Evolutionary conservation across 2,329 filamentous ascomycete genomes (phyloP).

Genomic region (Xylariaceae sp.): DNA sequence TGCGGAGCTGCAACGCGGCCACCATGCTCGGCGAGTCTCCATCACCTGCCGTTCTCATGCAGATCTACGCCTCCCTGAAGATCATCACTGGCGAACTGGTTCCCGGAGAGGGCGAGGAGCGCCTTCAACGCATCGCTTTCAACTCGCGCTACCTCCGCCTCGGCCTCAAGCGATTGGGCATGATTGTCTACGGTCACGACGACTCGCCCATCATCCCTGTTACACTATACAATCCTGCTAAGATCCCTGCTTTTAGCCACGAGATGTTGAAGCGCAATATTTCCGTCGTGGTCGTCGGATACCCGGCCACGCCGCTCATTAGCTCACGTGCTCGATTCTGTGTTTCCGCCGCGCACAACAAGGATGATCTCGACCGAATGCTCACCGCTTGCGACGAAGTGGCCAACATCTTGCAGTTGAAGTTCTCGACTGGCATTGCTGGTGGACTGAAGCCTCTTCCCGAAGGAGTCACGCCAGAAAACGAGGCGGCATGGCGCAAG

Average conservation of each 20-base stretch:
- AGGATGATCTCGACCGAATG: conserved; percentile 91
- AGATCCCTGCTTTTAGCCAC: conserved; percentile 96
- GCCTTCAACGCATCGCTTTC: conserved; percentile 91
- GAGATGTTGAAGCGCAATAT: conserved; percentile 99
- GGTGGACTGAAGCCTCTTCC: conserved; percentile 76
- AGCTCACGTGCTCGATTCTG: conserved; percentile 94
- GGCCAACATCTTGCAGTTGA: conserved; percentile 85
- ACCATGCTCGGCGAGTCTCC: conserved; percentile 85
- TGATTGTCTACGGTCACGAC: conserved; percentile 95
- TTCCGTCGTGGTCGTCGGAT: conserved; percentile 93
- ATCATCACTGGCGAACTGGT: conserved; percentile 84
- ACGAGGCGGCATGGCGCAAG: conserved; percentile 51
- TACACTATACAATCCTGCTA: conserved; percentile 95
- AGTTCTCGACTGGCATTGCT: conserved; percentile 93
- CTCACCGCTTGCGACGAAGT: conserved; percentile 87
- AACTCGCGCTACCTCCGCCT: conserved; percentile 98
- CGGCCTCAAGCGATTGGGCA: conserved; percentile 91
- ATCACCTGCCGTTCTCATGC: conserved; percentile 78
- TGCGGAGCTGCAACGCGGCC: conserved; percentile 78
- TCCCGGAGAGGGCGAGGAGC: conserved; percentile 91
- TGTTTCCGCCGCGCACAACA: conserved; percentile 92
- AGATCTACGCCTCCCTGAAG: conserved; percentile 80
- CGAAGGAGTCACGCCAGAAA: conserved; percentile 64
- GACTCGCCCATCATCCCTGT: conserved; percentile 96
- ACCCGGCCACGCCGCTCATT: conserved; percentile 92